Percentiles rank a stretch among this genome's conserved stretches.
phyloP scores from a whole-genome alignment of 345 rosid genomes.

The Draba incana region DNA sequence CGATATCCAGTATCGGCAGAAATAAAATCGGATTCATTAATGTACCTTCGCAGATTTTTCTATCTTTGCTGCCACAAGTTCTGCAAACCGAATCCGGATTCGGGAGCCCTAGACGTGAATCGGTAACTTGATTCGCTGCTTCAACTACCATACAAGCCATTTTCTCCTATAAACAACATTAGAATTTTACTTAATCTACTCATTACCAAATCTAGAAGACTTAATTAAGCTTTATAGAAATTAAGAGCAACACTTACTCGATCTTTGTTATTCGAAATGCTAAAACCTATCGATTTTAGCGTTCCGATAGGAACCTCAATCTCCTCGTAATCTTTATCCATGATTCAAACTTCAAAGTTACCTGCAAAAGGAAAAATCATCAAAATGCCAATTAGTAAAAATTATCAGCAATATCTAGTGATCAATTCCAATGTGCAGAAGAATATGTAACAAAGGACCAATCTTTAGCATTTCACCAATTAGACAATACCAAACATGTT shows the following conservation, averaged over 20 bases:
- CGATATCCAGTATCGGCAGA: neutral
- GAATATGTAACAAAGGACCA: constrained; percentile 12
- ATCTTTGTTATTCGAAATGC: constrained; percentile 33
- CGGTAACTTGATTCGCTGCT: constrained; percentile 60
- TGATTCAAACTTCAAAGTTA: neutral
- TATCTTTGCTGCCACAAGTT: constrained; percentile 66
- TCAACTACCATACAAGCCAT: constrained; percentile 50
- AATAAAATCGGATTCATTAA: constrained; percentile 25
- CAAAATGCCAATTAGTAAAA: neutral
- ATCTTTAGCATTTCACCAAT: constrained; percentile 9
- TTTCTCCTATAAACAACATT: constrained; percentile 55
- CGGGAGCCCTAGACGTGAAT: constrained; percentile 80
- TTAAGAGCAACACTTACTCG: constrained; percentile 28
- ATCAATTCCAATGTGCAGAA: neutral
- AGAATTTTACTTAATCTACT: constrained; percentile 5
- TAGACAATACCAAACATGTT: constrained; percentile 14
- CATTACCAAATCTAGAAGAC: neutral
- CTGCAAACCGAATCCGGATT: constrained; percentile 62
- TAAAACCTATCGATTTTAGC: constrained; percentile 30
- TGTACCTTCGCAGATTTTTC: constrained; percentile 78
- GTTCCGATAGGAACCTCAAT: constrained; percentile 19
- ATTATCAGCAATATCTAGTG: neutral
- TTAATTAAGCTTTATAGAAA: neutral
- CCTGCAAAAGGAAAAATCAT: constrained; percentile 16
- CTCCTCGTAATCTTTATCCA: constrained; percentile 26